Base-by-base conservation (phyloP, 495 filamentous ascomycete genomes). In the Darksidea phi region DNA sequence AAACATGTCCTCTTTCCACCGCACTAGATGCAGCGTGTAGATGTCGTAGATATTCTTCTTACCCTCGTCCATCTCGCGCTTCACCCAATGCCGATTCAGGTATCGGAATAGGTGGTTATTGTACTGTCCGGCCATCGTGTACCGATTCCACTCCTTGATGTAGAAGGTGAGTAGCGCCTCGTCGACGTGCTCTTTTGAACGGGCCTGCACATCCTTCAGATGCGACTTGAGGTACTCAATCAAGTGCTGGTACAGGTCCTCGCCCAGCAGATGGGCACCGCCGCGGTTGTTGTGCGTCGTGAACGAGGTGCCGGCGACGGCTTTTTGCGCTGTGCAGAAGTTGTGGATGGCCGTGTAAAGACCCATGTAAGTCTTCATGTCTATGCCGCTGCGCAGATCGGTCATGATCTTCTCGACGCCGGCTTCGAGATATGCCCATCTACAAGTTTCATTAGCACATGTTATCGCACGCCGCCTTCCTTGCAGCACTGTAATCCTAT, bases 1-100 rank as follows among this genome's bases (percentile, higher is more conserved):
- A 74, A 99, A 99, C 63, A 99, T 87, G 58, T 95, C 90, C 46
- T 87, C 82, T 66, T 88, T 89, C 94, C 94, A 99, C 64, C 89
- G 88, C 37, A 96, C 95, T 34, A 99, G 79, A 70, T 97, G 94
- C 20, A 97, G 76, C 1, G 93, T 99, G 73, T 99, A 97, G 47
- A 99, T 91, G 74, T 99, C 94, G 75, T 93, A 97, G 6, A 97
- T 87, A 67, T 92, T 88, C 79, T 99, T 99, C 74, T 99, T 99
- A 23, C 95, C 95, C 72, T 99, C 94, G 64, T 99, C 94, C 74
- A 99, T 95, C 77, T 99, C 94, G 21, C 94, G 83, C 79, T 96
- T 97, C 17, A 99, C 95, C 94, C 94, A 99, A 75, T 99, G 94
- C 43, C 94, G 84, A 70, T 97, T 99, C 18, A 99, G 88, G 72